These are phyloP conservation scores for Acacia crassicarpa DNA, from an alignment of 306 rosid genomes.

Conservation along the genomic window DNA sequence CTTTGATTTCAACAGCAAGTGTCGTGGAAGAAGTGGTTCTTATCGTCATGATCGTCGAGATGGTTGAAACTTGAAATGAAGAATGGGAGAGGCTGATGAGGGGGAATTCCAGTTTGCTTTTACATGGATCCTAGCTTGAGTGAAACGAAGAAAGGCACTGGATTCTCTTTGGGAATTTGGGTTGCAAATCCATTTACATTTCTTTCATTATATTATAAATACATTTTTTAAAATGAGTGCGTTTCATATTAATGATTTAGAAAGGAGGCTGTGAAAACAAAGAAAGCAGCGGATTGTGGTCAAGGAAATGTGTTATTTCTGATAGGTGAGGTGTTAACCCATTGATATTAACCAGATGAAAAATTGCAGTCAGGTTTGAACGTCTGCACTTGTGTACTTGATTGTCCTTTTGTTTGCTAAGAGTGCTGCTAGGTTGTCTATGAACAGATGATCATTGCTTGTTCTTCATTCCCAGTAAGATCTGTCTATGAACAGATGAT, in stretches of 20 bases:
- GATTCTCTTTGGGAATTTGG: background rate
- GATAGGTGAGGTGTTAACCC: background rate
- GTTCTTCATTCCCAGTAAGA: too few species aligned
- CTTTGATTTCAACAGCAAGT: too few species aligned
- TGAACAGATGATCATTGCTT: background rate
- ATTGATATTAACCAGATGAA: background rate
- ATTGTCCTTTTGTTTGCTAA: background rate
- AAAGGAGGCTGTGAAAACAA: background rate
- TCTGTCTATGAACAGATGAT: background rate
- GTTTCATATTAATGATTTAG: background rate
- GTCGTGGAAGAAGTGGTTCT: too few species aligned
- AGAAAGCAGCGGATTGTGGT: background rate
- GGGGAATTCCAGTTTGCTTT: too few species aligned
- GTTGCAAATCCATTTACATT: background rate
- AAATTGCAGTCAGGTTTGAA: background rate
- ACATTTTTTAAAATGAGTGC: background rate
- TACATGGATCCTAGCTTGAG: background rate
- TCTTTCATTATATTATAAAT: too few species aligned
- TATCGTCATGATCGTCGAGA: too few species aligned
- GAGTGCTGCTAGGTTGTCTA: background rate
- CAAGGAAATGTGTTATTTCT: background rate
- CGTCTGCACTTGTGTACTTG: background rate
- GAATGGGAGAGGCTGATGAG: slow-evolving; percentile 27
- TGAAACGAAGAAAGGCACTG: background rate
- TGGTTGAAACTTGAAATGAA: slow-evolving; percentile 36